Conservation (phyloP, 2,329 filamentous ascomycete genomes). For the Zelopaecilomyces penicillatus region DNA sequence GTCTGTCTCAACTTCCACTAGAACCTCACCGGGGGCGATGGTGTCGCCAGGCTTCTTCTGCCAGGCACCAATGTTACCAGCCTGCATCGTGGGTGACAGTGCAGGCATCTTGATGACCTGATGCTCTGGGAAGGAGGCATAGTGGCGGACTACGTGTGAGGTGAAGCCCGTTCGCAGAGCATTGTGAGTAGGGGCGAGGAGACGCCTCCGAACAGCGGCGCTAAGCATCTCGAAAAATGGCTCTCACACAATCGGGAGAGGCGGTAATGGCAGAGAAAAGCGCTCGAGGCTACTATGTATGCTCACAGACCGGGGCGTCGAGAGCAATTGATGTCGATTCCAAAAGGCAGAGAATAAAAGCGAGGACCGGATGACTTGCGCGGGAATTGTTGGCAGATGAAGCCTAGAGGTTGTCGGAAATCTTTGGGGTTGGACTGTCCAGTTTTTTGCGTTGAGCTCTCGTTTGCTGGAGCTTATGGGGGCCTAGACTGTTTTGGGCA, state of each 20-base stretch:
- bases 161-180: constrained; percentile 43
- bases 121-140: constrained; percentile 86
- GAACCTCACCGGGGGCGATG: constrained; percentile 83
- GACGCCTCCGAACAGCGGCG: constrained; percentile 55
- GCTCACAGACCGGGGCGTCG: constrained; percentile 8
- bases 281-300: constrained; percentile 4
- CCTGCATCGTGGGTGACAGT: constrained; percentile 93
- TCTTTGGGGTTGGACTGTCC: constrained; percentile 27
- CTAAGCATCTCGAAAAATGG: constrained; percentile 46
- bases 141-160: constrained; percentile 52
- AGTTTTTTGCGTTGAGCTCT: constrained; percentile 37
- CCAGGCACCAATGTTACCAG: constrained; percentile 94
- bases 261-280: constrained; percentile 13
- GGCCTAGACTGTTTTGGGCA: constrained; percentile 24
- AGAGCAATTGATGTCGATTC: constrained; percentile 9
- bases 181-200: constrained; percentile 42
- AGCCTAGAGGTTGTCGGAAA: constrained; percentile 23
- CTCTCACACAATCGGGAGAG: constrained; percentile 15
- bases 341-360: constrained; percentile 11
- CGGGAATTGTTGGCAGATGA: constrained; percentile 25
- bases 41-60: constrained; percentile 92
- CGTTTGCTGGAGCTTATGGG: constrained; percentile 23
- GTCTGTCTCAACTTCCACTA: constrained; percentile 98
- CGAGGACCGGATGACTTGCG: constrained; percentile 14
- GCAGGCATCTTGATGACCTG: constrained; percentile 97